These are phyloP conservation scores for Cryptosporidium felis DNA, from an alignment of 169 alveolate genomes.

Conservation along the genomic window DNA sequence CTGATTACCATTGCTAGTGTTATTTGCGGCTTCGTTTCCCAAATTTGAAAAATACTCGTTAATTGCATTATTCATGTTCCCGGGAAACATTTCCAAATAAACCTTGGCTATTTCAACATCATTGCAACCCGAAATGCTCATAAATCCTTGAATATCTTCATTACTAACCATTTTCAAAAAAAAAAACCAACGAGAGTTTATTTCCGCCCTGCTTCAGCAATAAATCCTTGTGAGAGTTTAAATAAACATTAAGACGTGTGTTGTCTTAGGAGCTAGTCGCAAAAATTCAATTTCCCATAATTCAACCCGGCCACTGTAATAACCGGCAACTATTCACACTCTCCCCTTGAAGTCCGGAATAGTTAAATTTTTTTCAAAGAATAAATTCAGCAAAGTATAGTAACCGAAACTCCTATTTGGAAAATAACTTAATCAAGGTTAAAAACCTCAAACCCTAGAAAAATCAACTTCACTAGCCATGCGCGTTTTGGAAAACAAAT, in stretches of 20 bases:
- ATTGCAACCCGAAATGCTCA: conserved; percentile 9
- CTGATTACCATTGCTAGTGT: not conserved
- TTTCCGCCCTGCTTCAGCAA: too few relatives aligned
- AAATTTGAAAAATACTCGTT: conserved; percentile 53
- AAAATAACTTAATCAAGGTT: conserved; percentile 4
- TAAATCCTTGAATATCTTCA: conserved; percentile 38
- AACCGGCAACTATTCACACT: too few relatives aligned
- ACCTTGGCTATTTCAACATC: conserved; percentile 15
- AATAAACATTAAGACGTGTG: too few relatives aligned
- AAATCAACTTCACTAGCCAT: not conserved
- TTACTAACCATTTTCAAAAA: conserved; percentile 20
- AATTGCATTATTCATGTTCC: conserved; percentile 42
- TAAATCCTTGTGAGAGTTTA: too few relatives aligned
- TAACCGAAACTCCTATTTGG: too few relatives aligned
- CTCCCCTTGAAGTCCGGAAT: too few relatives aligned
- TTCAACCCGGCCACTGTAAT: too few relatives aligned
- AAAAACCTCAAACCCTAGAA: not conserved
- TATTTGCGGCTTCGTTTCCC: conserved; percentile 4
- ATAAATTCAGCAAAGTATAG: too few relatives aligned
- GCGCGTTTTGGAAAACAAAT: not conserved
- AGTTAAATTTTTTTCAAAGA: too few relatives aligned
- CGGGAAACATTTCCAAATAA: conserved; percentile 63
- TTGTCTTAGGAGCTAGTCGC: too few relatives aligned
- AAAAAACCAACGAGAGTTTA: too few relatives aligned
- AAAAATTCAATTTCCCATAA: too few relatives aligned